These are phyloP conservation scores for Trichoderma polysporum DNA, from an alignment of 2,329 filamentous ascomycete genomes.

Conservation along the genomic window DNA sequence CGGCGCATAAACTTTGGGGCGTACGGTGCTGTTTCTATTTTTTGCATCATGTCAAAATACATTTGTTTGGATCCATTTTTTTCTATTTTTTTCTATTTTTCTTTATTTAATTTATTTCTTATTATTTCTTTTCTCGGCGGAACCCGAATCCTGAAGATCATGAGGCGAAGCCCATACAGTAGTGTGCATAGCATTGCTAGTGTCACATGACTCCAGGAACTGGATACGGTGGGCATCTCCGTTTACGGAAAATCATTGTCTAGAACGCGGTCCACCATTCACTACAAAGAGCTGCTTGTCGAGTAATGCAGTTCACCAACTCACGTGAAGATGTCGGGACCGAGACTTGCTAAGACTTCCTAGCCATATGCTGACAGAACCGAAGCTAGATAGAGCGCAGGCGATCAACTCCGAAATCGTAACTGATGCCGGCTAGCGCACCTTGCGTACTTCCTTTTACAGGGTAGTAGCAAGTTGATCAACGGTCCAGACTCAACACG, in stretches of 20 bases:
- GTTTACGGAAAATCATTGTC: background rate
- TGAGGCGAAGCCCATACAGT: background rate
- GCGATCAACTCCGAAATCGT: background rate
- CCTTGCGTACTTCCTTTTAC: background rate
- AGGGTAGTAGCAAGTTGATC: slow-evolving; percentile 2
- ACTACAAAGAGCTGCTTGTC: background rate
- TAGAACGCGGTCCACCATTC: background rate
- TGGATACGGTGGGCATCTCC: background rate
- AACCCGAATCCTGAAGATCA: background rate
- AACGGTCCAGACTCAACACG: background rate
- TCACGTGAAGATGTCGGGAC: background rate
- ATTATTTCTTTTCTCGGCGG: background rate
- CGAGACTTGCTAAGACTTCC: background rate
- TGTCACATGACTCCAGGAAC: slow-evolving; percentile 7
- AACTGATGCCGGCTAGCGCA: background rate
- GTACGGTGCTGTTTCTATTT: background rate
- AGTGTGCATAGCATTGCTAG: background rate
- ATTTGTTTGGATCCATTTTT: background rate
- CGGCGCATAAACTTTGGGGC: background rate
- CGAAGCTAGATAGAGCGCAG: background rate
- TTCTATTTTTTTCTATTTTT: background rate
- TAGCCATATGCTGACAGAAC: background rate
- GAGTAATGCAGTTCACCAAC: background rate
- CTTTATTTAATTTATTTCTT: background rate
- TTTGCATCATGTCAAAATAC: background rate